Conservation (phyloP, 2,329 filamentous ascomycete species). For the Cladophialophora immunda region DNA sequence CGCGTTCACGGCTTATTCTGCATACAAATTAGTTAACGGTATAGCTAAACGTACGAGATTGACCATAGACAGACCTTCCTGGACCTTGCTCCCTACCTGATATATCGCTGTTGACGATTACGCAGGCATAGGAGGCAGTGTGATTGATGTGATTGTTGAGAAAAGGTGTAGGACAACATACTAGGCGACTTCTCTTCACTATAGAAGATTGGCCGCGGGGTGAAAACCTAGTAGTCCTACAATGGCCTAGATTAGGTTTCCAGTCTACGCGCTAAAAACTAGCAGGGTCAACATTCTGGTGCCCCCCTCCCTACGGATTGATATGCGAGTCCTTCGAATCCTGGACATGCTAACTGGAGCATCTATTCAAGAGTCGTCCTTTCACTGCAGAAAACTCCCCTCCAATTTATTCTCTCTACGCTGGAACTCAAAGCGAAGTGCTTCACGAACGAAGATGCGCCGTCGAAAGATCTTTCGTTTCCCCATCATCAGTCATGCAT, state of each 20-base stretch:
- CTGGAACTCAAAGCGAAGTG: not conserved
- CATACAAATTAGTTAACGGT: not conserved
- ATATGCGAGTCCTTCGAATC: not conserved
- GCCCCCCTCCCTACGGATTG: not conserved
- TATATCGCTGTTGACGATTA: not conserved
- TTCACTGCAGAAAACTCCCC: not conserved
- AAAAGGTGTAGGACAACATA: not conserved
- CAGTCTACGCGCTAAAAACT: not conserved
- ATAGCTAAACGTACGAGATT: not conserved
- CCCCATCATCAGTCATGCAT: conserved; percentile 3
- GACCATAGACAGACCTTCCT: not conserved
- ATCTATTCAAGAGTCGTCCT: not conserved
- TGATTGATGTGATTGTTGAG: not conserved
- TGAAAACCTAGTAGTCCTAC: conserved; percentile 2
- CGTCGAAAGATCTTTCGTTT: not conserved
- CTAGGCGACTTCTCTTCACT: not conserved
- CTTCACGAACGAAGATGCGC: not conserved
- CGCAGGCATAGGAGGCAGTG: not conserved
- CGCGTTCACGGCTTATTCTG: not conserved
- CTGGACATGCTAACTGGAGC: not conserved
- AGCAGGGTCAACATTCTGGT: not conserved
- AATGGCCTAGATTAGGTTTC: not conserved
- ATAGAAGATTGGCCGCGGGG: not conserved
- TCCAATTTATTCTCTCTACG: not conserved
- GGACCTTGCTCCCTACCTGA: not conserved